Conservation (phyloP, 2,329 filamentous ascomycete species). For the Sarocladium oryzae region DNA sequence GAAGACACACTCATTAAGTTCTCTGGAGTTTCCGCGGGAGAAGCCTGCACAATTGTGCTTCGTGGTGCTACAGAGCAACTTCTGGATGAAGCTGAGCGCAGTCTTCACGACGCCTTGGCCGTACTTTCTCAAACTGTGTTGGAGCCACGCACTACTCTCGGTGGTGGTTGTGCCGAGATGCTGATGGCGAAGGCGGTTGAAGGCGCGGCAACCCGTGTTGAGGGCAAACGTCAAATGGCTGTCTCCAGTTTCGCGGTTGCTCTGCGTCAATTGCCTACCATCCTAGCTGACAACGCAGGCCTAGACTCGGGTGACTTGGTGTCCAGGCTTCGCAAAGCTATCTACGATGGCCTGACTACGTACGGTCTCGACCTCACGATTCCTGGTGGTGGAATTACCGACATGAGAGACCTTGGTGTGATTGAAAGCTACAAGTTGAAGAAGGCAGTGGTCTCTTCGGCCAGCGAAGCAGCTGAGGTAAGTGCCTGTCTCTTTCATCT, state of each 20-base stretch:
- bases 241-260: constrained; percentile 86
- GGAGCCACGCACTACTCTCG: constrained; percentile 88
- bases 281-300: constrained; percentile 94
- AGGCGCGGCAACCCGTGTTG: constrained; percentile 83
- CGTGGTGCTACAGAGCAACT: constrained; percentile 95
- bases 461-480: constrained; percentile 94
- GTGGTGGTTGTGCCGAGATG: constrained; percentile 97
- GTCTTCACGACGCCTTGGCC: constrained; percentile 89
- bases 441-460: constrained; percentile 92
- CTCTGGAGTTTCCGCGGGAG: constrained; percentile 86
- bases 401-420: constrained; percentile 93
- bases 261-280: constrained; percentile 88
- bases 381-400: constrained; percentile 84
- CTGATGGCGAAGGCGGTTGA: constrained; percentile 98
- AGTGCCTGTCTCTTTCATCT: constrained; percentile 26
- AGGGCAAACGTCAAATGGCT: constrained; percentile 93
- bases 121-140: constrained; percentile 95
- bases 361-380: constrained; percentile 85
- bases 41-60: constrained; percentile 94
- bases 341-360: constrained; percentile 90
- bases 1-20: constrained; percentile 98
- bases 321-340: constrained; percentile 81
- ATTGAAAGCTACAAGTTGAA: constrained; percentile 99
- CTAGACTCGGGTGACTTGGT: constrained; percentile 93
- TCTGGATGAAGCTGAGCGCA: constrained; percentile 92